phyloP scores from a whole-genome alignment of 768 basidiomycete genomes.

The Agrocybe praecox region DNA sequence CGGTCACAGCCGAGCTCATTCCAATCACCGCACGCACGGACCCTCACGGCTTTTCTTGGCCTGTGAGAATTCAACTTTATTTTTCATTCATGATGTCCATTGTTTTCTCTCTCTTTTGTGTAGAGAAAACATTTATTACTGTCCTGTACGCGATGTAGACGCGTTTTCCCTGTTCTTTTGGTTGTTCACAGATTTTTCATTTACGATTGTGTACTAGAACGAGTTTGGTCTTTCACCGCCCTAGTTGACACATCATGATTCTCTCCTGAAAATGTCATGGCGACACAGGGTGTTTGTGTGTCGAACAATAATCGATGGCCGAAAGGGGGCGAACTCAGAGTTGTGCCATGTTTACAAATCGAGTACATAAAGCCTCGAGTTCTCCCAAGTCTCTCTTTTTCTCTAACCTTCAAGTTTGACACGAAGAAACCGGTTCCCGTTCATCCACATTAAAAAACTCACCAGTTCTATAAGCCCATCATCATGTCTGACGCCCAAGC shows the following conservation, averaged over 20 bases:
- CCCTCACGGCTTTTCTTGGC: slow-evolving; percentile 2
- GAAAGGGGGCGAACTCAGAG: slow-evolving; percentile 29
- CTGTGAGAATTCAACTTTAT: neutral
- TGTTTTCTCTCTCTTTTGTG: neutral
- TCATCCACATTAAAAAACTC: slow-evolving; percentile 50
- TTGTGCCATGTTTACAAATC: slow-evolving; percentile 33
- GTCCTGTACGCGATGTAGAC: too few species aligned
- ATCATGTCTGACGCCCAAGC: slow-evolving; percentile 91
- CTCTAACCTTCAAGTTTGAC: slow-evolving; percentile 83
- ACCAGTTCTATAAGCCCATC: slow-evolving; percentile 54
- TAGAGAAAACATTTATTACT: too few species aligned
- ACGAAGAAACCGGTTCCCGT: slow-evolving; percentile 80
- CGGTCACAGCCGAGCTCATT: slow-evolving; percentile 12
- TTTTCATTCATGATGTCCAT: too few species aligned
- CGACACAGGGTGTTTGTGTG: slow-evolving; percentile 31
- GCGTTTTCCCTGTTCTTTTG: neutral
- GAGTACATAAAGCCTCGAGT: slow-evolving; percentile 38
- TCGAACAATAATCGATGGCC: slow-evolving; percentile 17
- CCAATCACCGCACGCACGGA: slow-evolving; percentile 14
- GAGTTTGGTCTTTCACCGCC: neutral
- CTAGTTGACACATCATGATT: slow-evolving; percentile 8
- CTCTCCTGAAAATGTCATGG: slow-evolving; percentile 38
- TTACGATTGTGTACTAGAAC: neutral
- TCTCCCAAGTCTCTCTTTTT: slow-evolving; percentile 44
- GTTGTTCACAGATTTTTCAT: neutral